Evolutionary conservation across 257 asterid species (phyloP).

Genomic region (Cinchona pubescens): DNA sequence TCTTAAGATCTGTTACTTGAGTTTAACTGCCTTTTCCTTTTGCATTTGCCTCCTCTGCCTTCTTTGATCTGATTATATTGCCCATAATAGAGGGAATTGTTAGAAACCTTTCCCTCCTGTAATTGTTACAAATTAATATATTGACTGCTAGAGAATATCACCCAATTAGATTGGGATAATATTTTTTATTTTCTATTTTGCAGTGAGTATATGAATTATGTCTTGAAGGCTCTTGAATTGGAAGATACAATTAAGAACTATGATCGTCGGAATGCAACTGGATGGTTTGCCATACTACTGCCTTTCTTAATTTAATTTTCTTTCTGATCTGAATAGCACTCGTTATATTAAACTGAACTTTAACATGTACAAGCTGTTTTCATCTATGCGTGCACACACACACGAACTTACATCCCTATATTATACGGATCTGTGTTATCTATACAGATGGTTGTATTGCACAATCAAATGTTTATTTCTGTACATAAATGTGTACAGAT

Average conservation of each 20-base stretch:
- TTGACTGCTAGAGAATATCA: background rate
- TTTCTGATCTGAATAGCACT: background rate
- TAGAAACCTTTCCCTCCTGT: background rate
- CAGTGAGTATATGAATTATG: constrained; percentile 91
- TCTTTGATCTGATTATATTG: background rate
- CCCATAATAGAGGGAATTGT: background rate
- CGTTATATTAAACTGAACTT: background rate
- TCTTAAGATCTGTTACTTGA: background rate
- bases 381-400: background rate
- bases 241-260: constrained; percentile 92
- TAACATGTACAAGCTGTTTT: background rate
- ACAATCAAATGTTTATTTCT: background rate
- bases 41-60: background rate
- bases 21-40: background rate
- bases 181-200: constrained; percentile 24
- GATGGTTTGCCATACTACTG: constrained; percentile 66
- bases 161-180: background rate
- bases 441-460: background rate
- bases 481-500: background rate
- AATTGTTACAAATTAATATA: background rate
- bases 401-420: background rate
- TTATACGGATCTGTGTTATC: background rate
- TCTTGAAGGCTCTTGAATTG: constrained; percentile 93
- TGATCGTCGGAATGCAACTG: constrained; percentile 75
- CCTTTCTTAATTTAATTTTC: constrained; percentile 1